Conservation (phyloP, 305 asterid species). For the Fraxinus latifolia region DNA sequence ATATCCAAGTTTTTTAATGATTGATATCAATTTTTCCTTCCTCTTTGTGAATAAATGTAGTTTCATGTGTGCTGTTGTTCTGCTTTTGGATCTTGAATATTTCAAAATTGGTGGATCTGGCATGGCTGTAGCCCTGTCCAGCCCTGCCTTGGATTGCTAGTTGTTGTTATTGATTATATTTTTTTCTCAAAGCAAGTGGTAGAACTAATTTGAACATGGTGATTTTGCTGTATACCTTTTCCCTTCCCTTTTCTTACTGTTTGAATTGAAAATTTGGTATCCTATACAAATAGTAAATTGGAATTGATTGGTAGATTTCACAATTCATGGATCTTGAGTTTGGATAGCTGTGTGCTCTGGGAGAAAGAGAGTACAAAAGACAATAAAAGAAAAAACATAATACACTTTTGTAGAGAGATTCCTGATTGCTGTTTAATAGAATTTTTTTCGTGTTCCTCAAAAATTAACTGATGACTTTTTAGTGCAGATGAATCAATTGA, state of each 20-base stretch:
- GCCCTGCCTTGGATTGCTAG: too few species aligned
- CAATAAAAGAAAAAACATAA: not conserved
- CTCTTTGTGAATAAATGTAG: too few species aligned
- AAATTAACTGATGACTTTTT: not conserved
- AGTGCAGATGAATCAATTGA: not conserved
- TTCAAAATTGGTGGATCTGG: not conserved
- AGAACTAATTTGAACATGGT: not conserved
- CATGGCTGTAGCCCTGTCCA: too few species aligned
- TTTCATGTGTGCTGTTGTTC: not conserved
- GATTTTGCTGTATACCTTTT: not conserved
- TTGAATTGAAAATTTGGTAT: not conserved
- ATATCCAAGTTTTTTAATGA: too few species aligned
- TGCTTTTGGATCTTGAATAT: conserved; percentile 28
- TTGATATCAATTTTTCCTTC: too few species aligned
- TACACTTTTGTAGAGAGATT: not conserved
- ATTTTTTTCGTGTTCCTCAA: not conserved
- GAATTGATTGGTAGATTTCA: not conserved
- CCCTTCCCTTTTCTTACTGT: not conserved
- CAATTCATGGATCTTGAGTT: too few species aligned
- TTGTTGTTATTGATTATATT: too few species aligned
- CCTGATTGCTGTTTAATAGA: not conserved
- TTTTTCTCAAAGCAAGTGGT: not conserved
- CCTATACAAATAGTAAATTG: not conserved
- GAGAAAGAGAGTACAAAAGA: not conserved
- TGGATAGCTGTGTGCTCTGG: not conserved